Conservation (phyloP, 805 yeast genomes). For the Cephaloascus fragrans region DNA sequence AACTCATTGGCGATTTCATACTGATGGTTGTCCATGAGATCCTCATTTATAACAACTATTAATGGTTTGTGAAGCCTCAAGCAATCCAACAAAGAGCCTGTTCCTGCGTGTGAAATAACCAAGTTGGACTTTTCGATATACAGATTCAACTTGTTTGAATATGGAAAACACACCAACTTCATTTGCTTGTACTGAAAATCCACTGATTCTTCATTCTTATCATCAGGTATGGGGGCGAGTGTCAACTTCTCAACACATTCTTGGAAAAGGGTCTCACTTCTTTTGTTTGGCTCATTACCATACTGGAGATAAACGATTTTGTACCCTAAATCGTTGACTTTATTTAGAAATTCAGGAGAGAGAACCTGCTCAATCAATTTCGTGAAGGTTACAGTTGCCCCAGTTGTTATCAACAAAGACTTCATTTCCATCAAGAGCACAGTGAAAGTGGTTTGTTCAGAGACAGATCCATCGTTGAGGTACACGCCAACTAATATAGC, state of each 20-base stretch:
- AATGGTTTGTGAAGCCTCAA: conserved; percentile 46
- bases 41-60: conserved; percentile 61
- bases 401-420: conserved; percentile 57
- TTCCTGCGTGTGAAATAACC: conserved; percentile 82
- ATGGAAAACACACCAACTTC: conserved; percentile 30
- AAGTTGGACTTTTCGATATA: conserved; percentile 39
- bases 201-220: background rate
- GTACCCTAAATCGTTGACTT: conserved; percentile 26
- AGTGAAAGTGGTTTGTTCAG: no score
- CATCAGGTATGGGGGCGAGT: conserved; percentile 9
- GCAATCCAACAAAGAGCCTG: conserved; percentile 85
- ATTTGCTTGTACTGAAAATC: conserved; percentile 31
- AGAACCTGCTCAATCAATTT: conserved; percentile 40
- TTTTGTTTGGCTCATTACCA: conserved; percentile 33
- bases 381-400: conserved; percentile 83
- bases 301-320: conserved; percentile 44
- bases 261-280: conserved; percentile 11
- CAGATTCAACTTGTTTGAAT: background rate
- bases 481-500: no score
- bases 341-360: conserved; percentile 18
- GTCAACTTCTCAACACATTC: conserved; percentile 5
- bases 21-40: conserved; percentile 85
- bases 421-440: no score
- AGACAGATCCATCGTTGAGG: no score
- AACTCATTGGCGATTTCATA: conserved; percentile 49